Evolutionary conservation across 2,329 filamentous ascomycete species (phyloP).

Genomic region (Pseudogymnoascus verrucosus): DNA sequence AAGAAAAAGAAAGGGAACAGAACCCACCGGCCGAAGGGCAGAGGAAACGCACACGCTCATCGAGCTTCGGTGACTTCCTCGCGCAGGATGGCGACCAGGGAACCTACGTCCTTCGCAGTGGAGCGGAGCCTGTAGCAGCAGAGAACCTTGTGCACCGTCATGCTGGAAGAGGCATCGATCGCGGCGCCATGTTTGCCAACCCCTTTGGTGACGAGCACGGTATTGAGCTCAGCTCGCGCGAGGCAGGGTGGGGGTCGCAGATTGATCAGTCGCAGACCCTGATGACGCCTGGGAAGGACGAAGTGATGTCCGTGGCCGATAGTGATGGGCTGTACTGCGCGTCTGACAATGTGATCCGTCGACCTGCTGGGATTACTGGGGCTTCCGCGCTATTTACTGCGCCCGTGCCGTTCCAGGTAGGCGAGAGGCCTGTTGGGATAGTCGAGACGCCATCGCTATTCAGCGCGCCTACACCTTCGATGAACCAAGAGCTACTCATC

Average conservation of each 20-base stretch:
- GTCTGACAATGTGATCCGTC: constrained; percentile 36
- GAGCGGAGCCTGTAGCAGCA: constrained; percentile 35
- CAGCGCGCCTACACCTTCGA: background rate
- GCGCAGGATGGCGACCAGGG: constrained; percentile 42
- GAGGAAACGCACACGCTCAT: constrained; percentile 22
- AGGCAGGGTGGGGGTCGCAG: constrained; percentile 33
- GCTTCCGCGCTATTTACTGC: constrained; percentile 12
- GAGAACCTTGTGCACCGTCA: constrained; percentile 37
- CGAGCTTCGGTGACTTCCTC: constrained; percentile 51
- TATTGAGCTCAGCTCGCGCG: constrained; percentile 20
- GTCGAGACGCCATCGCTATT: constrained; percentile 28
- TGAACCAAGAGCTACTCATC: constrained; percentile 19
- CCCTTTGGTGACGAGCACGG: constrained; percentile 41
- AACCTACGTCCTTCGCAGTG: constrained; percentile 50
- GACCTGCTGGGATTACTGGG: background rate
- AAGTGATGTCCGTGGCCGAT: constrained; percentile 38
- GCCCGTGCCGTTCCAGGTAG: constrained; percentile 8
- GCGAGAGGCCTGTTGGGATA: background rate
- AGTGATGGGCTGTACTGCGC: constrained; percentile 45
- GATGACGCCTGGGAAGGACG: constrained; percentile 36
- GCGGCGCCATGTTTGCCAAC: constrained; percentile 43
- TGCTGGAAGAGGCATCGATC: constrained; percentile 38
- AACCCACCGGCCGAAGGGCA: constrained; percentile 20
- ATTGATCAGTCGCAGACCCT: constrained; percentile 34
- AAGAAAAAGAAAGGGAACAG: constrained; percentile 33